Conservation (phyloP, 2,329 filamentous ascomycete species). For the Cladosporium sp. region DNA sequence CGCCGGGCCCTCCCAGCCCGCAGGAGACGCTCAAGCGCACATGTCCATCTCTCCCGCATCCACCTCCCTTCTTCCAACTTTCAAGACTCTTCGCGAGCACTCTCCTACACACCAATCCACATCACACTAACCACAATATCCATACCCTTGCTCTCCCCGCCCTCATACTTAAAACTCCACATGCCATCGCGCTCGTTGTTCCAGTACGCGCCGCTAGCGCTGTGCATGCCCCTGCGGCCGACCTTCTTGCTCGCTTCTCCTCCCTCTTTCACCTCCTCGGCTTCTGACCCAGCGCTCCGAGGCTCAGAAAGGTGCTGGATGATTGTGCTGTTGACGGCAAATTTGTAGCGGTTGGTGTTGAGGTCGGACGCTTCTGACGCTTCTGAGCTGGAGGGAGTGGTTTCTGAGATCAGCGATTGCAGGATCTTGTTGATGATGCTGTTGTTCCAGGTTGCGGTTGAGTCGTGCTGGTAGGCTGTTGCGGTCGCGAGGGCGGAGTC, state of each 20-base stretch:
- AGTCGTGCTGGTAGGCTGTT: constrained; percentile 80
- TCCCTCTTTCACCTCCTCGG: constrained; percentile 10
- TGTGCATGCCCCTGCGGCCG: constrained; percentile 86
- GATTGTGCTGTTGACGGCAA: constrained; percentile 95
- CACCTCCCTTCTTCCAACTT: constrained; percentile 3
- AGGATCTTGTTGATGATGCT: constrained; percentile 83
- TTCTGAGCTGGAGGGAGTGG: constrained; percentile 37
- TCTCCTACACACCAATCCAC: constrained; percentile 72
- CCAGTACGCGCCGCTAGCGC: constrained; percentile 80
- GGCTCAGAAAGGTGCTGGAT: constrained; percentile 84
- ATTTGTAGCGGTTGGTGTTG: constrained; percentile 77
- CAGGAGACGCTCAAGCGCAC: constrained; percentile 52
- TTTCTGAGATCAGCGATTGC: constrained; percentile 69
- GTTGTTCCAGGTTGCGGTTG: constrained; percentile 85
- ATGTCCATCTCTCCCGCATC: constrained; percentile 57
- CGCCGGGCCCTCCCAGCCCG: background rate
- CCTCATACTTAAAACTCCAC: constrained; percentile 83
- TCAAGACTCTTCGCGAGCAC: no score
- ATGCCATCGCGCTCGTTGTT: constrained; percentile 87
- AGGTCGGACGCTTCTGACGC: constrained; percentile 44
- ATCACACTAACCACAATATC: constrained; percentile 55
- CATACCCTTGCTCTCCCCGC: constrained; percentile 48
- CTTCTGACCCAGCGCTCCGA: constrained; percentile 55
- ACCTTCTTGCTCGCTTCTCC: constrained; percentile 57
- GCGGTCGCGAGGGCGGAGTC: constrained; percentile 68